Evolutionary conservation across 192 early-diverging fungal genomes (phyloP).

Genomic region (Coemansia sp.): DNA sequence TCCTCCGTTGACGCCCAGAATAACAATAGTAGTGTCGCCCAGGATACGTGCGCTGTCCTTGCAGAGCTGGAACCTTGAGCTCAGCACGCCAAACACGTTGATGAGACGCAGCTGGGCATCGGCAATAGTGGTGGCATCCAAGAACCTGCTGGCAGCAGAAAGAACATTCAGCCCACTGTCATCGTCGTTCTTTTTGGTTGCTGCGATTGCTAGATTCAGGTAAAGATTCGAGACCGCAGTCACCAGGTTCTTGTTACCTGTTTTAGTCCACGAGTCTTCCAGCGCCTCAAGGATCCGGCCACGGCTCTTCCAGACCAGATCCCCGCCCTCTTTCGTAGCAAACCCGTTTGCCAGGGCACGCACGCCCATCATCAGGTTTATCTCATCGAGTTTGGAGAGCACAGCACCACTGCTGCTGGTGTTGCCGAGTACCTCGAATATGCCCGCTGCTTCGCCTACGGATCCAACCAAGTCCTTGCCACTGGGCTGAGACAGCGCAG

Average conservation of each 20-base stretch:
- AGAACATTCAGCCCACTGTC: constrained; percentile 40
- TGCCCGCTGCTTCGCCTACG: constrained; percentile 27
- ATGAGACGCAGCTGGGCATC: constrained; percentile 46
- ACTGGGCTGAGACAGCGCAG: constrained; percentile 41
- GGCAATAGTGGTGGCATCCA: constrained; percentile 17
- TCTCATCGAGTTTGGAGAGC: constrained; percentile 55
- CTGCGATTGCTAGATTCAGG: constrained; percentile 39
- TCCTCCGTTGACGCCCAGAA: constrained; percentile 37
- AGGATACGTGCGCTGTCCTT: constrained; percentile 49
- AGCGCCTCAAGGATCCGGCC: constrained; percentile 28
- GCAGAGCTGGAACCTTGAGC: constrained; percentile 46
- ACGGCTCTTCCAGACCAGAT: constrained; percentile 37
- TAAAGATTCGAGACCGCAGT: constrained; percentile 31
- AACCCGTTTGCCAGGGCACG: constrained; percentile 76
- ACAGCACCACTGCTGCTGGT: neutral
- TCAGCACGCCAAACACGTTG: constrained; percentile 48
- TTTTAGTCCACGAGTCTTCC: constrained; percentile 27
- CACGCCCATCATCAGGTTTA: constrained; percentile 76
- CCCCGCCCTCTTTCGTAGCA: constrained; percentile 52
- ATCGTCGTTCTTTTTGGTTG: constrained; percentile 21
- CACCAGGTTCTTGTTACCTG: constrained; percentile 31
- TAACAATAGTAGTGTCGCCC: constrained; percentile 45
- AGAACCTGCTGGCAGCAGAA: constrained; percentile 35
- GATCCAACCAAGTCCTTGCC: constrained; percentile 49
- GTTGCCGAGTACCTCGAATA: constrained; percentile 30